Evolutionary conservation across 495 filamentous ascomycete genomes (phyloP), one percentile per base, ranked within the genome.

Genomic region (Cladorrhinum samala): DNA sequence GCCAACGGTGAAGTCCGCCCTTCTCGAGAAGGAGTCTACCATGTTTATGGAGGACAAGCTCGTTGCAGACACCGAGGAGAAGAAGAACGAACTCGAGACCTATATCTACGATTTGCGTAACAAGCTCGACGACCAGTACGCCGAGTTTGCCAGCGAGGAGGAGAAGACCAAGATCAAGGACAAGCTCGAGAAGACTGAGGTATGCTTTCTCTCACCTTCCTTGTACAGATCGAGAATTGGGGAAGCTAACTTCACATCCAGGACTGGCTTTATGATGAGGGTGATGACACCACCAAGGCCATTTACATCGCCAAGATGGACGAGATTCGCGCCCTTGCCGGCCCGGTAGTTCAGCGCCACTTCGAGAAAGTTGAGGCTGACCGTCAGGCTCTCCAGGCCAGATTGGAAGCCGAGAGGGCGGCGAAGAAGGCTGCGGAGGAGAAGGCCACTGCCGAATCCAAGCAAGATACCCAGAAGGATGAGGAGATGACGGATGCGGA

Each of bases 11-110:
- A 95, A 87, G 79, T 77, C 84, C 49, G 63, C 71, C 42, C 73
- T 78, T 57, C 70, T 78, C 30, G 94, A 97, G 79, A 83, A 84
- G 66, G 93, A 99, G 72, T 81, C 82, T 52, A 59, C 83, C 55
- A 96, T 99, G 93, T 79, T 89, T 65, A 92, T 93, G 84, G 89
- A 97, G 69, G 93, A 99, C 76, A 99, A 97, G 78, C 82, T 96
- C 36, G 91, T 99, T 39, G 89, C 90, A 50, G 94, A 97, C 69
- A 99, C 93, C 19, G 93, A 97, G 66, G 89, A 97, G 77, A 94
- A 93, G 81, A 97, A 97, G 89, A 99, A 99, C 76, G 93, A 96
- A 70, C 86, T 99, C 38, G 93, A 99, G 78, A 84, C 87, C 36
- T 92, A 84, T 71, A 96, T 97, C 77, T 99, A 99, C 72, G 89